These are phyloP conservation scores for Cucurbitaria berberidis DNA, from an alignment of 2,329 filamentous ascomycete species.

Conservation along the genomic window DNA sequence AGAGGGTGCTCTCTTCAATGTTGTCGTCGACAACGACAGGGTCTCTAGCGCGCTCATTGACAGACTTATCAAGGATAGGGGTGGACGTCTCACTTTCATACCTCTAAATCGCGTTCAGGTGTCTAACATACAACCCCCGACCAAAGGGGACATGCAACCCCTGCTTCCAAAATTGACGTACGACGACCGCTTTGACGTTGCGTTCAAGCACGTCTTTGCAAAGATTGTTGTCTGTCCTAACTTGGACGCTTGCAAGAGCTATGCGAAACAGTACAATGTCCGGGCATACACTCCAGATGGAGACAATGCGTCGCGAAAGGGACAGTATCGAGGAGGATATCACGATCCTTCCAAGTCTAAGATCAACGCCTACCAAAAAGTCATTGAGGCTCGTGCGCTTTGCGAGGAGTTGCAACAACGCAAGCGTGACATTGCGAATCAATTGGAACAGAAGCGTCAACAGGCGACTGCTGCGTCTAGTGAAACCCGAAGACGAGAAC, in stretches of 20 bases:
- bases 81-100: slow-evolving; percentile 92
- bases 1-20: slow-evolving; percentile 91
- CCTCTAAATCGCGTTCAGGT: slow-evolving; percentile 82
- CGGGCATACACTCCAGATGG: slow-evolving; percentile 94
- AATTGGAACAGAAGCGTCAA: slow-evolving; percentile 82
- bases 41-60: slow-evolving; percentile 85
- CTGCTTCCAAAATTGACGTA: slow-evolving; percentile 85
- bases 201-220: slow-evolving; percentile 94
- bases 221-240: slow-evolving; percentile 94
- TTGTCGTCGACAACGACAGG: slow-evolving; percentile 89
- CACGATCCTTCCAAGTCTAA: slow-evolving; percentile 86
- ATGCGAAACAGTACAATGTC: slow-evolving; percentile 88
- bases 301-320: slow-evolving; percentile 92
- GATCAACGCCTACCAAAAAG: slow-evolving; percentile 79
- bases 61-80: slow-evolving; percentile 76
- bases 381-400: slow-evolving; percentile 76
- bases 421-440: slow-evolving; percentile 68
- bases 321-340: slow-evolving; percentile 93
- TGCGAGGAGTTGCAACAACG: slow-evolving; percentile 71
- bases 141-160: slow-evolving; percentile 84
- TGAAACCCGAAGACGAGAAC: slow-evolving; percentile 81
- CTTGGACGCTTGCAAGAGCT: slow-evolving; percentile 84
- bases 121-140: slow-evolving; percentile 76
- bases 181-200: slow-evolving; percentile 76
- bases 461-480: slow-evolving; percentile 87